Conservation (phyloP, 352 stramenopile species). For the Pythium aquatile region DNA sequence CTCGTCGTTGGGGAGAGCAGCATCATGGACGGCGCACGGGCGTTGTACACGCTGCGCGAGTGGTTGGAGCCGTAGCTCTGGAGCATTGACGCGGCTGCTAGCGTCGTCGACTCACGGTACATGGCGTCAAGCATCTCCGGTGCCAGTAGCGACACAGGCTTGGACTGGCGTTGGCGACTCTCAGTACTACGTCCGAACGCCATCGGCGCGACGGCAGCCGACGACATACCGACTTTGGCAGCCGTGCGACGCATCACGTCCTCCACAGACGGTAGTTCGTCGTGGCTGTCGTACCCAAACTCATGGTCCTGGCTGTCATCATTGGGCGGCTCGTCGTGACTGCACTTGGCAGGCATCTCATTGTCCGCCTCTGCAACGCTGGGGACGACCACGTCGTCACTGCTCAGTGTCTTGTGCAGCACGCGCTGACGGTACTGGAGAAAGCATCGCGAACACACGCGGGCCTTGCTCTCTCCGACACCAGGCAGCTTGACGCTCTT, state of each 20-base stretch:
- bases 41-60: constrained; percentile 6
- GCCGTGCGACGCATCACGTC: constrained; percentile 22
- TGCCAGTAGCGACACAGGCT: constrained; percentile 18
- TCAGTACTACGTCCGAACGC: neutral
- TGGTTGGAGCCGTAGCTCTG: constrained; percentile 6
- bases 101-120: constrained; percentile 11
- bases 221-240: constrained; percentile 6
- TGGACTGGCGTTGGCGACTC: neutral
- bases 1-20: constrained; percentile 18
- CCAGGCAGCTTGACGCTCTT: constrained; percentile 60
- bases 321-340: neutral
- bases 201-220: constrained; percentile 5
- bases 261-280: constrained; percentile 19
- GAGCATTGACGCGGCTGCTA: neutral
- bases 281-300: constrained; percentile 8
- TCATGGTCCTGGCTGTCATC: neutral
- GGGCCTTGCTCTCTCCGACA: constrained; percentile 54
- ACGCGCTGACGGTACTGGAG: constrained; percentile 53
- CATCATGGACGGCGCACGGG: constrained; percentile 14
- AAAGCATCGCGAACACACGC: constrained; percentile 74
- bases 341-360: neutral
- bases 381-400: constrained; percentile 2
- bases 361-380: neutral
- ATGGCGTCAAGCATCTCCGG: constrained; percentile 19
- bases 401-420: constrained; percentile 16